Evolutionary conservation across 805 yeast genomes (phyloP).

Genomic region (Wickerhamomyces alni): DNA sequence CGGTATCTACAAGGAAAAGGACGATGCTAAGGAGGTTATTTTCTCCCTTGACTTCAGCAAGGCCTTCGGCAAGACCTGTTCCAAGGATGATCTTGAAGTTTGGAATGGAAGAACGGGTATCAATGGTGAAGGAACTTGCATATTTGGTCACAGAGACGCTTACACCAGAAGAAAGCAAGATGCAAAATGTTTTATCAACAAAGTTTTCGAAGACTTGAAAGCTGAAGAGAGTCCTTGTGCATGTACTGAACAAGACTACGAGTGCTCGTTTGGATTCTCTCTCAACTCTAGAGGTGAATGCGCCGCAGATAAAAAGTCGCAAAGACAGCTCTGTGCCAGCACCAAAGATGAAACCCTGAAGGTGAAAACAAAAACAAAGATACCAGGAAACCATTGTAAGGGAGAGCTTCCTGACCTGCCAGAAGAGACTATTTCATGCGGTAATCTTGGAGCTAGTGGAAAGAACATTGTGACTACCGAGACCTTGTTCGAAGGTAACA

Average conservation of each 20-base stretch:
- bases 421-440: constrained; percentile 12
- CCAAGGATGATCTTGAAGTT: constrained; percentile 53
- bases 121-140: constrained; percentile 37
- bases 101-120: constrained; percentile 46
- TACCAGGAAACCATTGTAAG: constrained; percentile 18
- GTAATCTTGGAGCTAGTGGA: constrained; percentile 17
- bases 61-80: constrained; percentile 42
- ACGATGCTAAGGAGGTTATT: constrained; percentile 9
- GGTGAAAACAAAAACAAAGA: constrained; percentile 10
- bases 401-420: constrained; percentile 9
- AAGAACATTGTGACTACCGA: constrained; percentile 25
- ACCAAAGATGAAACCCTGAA: constrained; percentile 14
- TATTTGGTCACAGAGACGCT: constrained; percentile 63
- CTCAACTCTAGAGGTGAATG: constrained; percentile 40
- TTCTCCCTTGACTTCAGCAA: constrained; percentile 50
- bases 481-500: constrained; percentile 42
- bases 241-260: constrained; percentile 61
- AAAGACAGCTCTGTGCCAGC: constrained; percentile 30
- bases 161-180: constrained; percentile 61
- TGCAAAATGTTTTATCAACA: constrained; percentile 52
- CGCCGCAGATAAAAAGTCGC: constrained; percentile 28
- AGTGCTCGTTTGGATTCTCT: constrained; percentile 56
- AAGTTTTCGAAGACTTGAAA: constrained; percentile 31
- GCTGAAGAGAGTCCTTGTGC: constrained; percentile 51
- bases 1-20: constrained; percentile 29